Evolutionary conservation across 176 grass and related monocot species (phyloP).

Genomic region (Musa beccarii): DNA sequence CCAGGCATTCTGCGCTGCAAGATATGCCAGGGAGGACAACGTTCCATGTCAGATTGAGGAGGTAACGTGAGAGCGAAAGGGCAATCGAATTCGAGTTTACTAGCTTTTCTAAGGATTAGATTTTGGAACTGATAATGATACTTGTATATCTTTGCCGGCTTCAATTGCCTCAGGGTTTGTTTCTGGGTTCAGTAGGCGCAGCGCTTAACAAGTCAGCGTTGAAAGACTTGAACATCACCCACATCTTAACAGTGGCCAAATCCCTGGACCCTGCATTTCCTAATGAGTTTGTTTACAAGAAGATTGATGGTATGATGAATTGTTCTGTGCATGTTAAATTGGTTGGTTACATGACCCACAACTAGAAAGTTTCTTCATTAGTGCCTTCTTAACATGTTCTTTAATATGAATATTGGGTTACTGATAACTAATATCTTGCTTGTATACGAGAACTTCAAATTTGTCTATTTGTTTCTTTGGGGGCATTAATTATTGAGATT

Average conservation of each 20-base stretch:
- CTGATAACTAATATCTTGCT: too few relatives aligned
- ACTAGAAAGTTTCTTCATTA: slow-evolving; percentile 7
- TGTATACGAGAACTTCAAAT: too few relatives aligned
- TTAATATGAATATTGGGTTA: neutral
- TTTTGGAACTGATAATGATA: neutral
- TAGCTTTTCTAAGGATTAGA: neutral
- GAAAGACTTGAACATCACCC: slow-evolving; percentile 66
- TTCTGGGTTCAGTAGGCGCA: slow-evolving; percentile 77
- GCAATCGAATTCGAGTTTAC: neutral
- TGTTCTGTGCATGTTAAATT: neutral
- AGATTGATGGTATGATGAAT: slow-evolving; percentile 54
- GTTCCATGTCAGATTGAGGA: slow-evolving; percentile 39
- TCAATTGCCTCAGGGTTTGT: slow-evolving; percentile 40
- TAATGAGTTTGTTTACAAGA: slow-evolving; percentile 69
- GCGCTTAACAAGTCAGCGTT: slow-evolving; percentile 61
- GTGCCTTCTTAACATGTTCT: slow-evolving; percentile 3
- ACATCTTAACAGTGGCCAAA: slow-evolving; percentile 59
- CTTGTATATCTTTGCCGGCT: neutral
- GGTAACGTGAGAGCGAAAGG: slow-evolving; percentile 16
- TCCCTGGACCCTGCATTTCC: slow-evolving; percentile 63
- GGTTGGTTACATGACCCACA: neutral
- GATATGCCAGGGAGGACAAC: slow-evolving; percentile 46
- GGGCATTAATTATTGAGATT: too few relatives aligned
- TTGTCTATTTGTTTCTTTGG: too few relatives aligned
- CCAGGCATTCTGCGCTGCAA: slow-evolving; percentile 43